Evolutionary conservation across 441 rosid genomes (phyloP).

Genomic region (Manihot esculenta): DNA sequence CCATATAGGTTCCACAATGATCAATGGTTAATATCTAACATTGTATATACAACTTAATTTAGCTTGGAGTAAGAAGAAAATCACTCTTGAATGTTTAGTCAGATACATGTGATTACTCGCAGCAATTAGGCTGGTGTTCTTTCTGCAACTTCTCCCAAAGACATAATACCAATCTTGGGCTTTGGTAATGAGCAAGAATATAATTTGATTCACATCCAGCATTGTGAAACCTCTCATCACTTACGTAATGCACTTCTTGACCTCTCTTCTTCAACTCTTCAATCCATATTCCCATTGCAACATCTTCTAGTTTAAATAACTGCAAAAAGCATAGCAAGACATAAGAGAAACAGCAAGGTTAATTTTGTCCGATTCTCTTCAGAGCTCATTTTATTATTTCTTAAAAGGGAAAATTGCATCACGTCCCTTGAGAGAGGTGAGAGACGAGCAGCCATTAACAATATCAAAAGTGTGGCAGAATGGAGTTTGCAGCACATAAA

Average conservation of each 20-base stretch:
- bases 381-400: too few relatives aligned
- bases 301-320: constrained; percentile 92
- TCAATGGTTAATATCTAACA: too few relatives aligned
- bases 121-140: constrained; percentile 59
- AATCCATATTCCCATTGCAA: constrained; percentile 95
- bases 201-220: constrained; percentile 69
- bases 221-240: constrained; percentile 68
- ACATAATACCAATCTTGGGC: constrained; percentile 69
- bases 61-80: background rate
- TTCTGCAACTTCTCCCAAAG: constrained; percentile 88
- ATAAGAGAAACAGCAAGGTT: background rate
- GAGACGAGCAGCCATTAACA: too few relatives aligned
- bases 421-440: too few relatives aligned
- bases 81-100: background rate
- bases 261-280: constrained; percentile 61
- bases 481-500: background rate
- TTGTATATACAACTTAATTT: too few relatives aligned
- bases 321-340: constrained; percentile 25
- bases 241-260: constrained; percentile 52
- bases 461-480: too few relatives aligned
- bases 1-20: too few relatives aligned
- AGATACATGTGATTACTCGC: constrained; percentile 42
- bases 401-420: too few relatives aligned
- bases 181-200: constrained; percentile 85
- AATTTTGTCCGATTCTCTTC: too few relatives aligned